Evolutionary conservation across 2,329 filamentous ascomycete species (phyloP).

Genomic region (Fusarium duplospermum): DNA sequence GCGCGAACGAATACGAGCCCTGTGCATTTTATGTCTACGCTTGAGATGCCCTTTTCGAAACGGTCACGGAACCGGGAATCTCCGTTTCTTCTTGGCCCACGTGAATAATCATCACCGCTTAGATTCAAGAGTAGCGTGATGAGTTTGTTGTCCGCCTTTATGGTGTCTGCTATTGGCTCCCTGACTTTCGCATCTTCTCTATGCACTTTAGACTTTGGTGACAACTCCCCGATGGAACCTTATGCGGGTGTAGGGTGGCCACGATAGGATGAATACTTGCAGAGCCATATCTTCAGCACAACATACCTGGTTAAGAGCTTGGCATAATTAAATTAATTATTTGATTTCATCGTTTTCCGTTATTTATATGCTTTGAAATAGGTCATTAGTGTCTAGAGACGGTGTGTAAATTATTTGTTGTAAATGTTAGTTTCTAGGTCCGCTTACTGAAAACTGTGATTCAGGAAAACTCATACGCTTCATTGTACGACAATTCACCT

Average conservation of each 20-base stretch:
- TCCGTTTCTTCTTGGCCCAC: background rate
- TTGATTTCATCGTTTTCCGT: background rate
- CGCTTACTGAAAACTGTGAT: background rate
- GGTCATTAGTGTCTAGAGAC: background rate
- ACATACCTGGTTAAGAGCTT: background rate
- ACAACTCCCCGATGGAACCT: background rate
- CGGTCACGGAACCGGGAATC: background rate
- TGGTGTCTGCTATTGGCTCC: background rate
- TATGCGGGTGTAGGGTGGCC: background rate
- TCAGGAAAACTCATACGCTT: background rate
- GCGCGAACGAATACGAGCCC: slow-evolving; percentile 16
- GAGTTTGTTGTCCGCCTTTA: background rate
- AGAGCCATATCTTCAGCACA: background rate
- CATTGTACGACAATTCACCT: background rate
- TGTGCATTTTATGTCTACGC: background rate
- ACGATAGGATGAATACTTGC: background rate
- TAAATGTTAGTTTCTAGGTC: background rate
- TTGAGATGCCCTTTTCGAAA: background rate
- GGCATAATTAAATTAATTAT: background rate
- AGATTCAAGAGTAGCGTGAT: background rate
- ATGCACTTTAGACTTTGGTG: background rate
- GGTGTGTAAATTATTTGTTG: background rate
- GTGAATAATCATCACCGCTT: background rate
- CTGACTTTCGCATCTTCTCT: background rate
- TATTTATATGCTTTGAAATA: background rate